Evolutionary conservation across 1,284 basidiomycete species (phyloP).

Genomic region (Nidula niveotomentosa): DNA sequence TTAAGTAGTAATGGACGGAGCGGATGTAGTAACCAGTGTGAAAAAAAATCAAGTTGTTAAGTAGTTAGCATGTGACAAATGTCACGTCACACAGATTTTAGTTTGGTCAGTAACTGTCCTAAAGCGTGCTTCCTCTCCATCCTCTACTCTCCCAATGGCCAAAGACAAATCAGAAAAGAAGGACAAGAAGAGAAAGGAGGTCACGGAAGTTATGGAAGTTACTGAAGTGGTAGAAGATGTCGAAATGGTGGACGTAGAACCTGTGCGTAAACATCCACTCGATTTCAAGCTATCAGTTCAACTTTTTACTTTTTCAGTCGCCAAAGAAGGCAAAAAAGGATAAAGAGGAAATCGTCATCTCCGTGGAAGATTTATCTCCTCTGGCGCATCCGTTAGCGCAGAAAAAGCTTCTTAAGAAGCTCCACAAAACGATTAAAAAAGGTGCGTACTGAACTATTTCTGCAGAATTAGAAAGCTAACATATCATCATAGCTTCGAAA

Average conservation of each 20-base stretch:
- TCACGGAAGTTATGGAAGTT: slow-evolving; percentile 40
- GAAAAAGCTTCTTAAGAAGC: slow-evolving; percentile 90
- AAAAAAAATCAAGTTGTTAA: background rate
- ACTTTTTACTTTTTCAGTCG: slow-evolving; percentile 29
- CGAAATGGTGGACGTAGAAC: slow-evolving; percentile 46
- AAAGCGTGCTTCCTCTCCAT: slow-evolving; percentile 3
- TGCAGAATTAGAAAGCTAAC: slow-evolving; percentile 3
- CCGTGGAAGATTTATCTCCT: slow-evolving; percentile 83
- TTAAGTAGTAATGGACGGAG: background rate
- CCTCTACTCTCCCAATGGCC: slow-evolving; percentile 37
- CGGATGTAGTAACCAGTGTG: background rate
- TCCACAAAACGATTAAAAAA: slow-evolving; percentile 92
- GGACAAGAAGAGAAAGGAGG: slow-evolving; percentile 57
- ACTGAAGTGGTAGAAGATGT: slow-evolving; percentile 42
- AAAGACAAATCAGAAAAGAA: slow-evolving; percentile 76
- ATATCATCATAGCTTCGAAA: slow-evolving; percentile 72
- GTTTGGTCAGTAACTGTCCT: slow-evolving; percentile 3
- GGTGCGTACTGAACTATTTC: slow-evolving; percentile 42
- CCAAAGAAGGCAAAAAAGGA: slow-evolving; percentile 55
- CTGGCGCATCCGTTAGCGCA: slow-evolving; percentile 89
- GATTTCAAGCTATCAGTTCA: background rate
- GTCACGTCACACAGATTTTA: slow-evolving; percentile 19
- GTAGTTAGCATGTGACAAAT: slow-evolving; percentile 6
- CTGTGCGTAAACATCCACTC: background rate
- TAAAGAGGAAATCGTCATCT: slow-evolving; percentile 68